phyloP scores from a whole-genome alignment of 2,329 filamentous ascomycete genomes.

The Paracamarosporium sp. region DNA sequence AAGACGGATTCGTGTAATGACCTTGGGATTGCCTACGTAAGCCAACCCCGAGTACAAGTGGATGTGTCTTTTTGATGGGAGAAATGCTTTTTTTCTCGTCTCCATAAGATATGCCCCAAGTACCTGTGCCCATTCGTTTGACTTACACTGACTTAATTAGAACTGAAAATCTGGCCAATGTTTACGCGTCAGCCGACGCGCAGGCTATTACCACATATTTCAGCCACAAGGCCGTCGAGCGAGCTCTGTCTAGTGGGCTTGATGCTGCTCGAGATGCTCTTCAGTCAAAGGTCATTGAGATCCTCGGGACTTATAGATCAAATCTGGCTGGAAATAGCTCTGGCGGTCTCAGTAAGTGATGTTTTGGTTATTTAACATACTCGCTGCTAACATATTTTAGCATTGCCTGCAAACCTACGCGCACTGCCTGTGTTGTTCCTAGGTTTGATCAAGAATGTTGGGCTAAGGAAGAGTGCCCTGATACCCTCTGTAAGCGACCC shows the following conservation, averaged over 20 bases:
- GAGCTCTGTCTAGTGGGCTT: conserved; percentile 81
- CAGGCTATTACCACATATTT: conserved; percentile 92
- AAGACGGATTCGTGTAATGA: conserved; percentile 92
- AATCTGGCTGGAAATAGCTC: conserved; percentile 96
- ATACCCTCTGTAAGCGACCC: too few relatives aligned
- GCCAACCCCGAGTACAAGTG: too few relatives aligned
- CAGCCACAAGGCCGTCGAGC: conserved; percentile 96
- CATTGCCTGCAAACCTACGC: conserved; percentile 75
- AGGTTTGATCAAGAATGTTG: conserved; percentile 91
- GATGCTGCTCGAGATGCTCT: conserved; percentile 91
- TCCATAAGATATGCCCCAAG: too few relatives aligned
- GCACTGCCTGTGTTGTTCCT: conserved; percentile 90
- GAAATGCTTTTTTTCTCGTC: too few relatives aligned
- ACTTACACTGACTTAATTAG: too few relatives aligned
- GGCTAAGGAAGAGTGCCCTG: conserved; percentile 47
- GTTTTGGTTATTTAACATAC: not conserved
- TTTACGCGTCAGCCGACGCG: conserved; percentile 95
- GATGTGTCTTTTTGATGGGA: too few relatives aligned
- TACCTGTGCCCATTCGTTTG: too few relatives aligned
- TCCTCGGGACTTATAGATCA: conserved; percentile 95
- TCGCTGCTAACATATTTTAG: conserved; percentile 60
- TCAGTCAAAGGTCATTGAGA: conserved; percentile 88
- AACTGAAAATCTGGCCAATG: conserved; percentile 85
- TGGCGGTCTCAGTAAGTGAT: conserved; percentile 62
- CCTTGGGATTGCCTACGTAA: conserved; percentile 90